A percentile compares a stretch with the other conserved stretches of the same genome.
phyloP scores from a whole-genome alignment of 2,329 filamentous ascomycete genomes.

The Aspergillus persii region DNA sequence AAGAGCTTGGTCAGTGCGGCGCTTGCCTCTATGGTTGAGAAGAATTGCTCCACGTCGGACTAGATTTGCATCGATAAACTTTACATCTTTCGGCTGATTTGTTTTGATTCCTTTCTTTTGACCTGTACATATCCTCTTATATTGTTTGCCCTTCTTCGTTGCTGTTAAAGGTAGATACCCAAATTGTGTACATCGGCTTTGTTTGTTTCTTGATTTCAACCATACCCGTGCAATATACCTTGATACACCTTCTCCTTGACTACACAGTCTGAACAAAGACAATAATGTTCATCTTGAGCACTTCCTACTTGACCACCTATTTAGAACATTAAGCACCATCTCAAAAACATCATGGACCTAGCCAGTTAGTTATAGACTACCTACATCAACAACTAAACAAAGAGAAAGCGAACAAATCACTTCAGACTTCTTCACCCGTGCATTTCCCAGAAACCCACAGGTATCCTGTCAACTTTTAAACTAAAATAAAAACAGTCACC shows the following conservation, averaged over 20 bases:
- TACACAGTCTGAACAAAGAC: neutral
- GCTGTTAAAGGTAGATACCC: slow-evolving; percentile 11
- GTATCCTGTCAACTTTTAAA: neutral
- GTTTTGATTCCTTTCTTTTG: neutral
- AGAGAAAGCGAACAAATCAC: too few species aligned
- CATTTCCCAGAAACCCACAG: neutral
- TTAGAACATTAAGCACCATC: too few species aligned
- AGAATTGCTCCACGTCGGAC: slow-evolving; percentile 2
- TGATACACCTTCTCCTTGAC: neutral
- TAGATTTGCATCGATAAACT: neutral
- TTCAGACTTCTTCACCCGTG: neutral
- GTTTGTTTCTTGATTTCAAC: neutral
- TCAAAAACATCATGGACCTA: too few species aligned
- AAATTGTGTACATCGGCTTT: slow-evolving; percentile 3
- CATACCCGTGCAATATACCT: neutral
- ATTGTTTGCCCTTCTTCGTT: neutral
- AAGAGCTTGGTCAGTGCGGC: slow-evolving; percentile 41
- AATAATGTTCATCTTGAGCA: too few species aligned
- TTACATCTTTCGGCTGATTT: neutral
- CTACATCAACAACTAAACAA: too few species aligned
- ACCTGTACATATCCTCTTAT: slow-evolving; percentile 6
- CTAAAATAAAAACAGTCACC: neutral
- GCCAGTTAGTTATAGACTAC: too few species aligned
- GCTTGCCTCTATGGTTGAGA: slow-evolving; percentile 35
- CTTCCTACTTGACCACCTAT: too few species aligned